A percentile compares a stretch with the other conserved stretches of the same genome.
Evolutionary conservation across 345 rosid genomes (phyloP).

Genomic region (Eucalyptus paniculata): DNA sequence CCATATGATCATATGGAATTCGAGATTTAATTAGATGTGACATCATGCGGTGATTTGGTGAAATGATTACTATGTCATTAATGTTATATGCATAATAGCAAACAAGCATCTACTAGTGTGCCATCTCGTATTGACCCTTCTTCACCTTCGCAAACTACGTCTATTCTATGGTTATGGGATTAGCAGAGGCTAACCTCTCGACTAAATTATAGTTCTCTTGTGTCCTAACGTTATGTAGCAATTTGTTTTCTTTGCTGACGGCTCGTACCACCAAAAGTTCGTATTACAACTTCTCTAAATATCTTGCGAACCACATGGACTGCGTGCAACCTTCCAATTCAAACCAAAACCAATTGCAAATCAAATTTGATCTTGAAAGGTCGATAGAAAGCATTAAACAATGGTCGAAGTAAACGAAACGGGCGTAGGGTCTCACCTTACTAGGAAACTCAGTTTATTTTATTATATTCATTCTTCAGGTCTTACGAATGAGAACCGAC

Average conservation of each 20-base stretch:
- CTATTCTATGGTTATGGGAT: not conserved
- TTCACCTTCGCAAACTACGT: not conserved
- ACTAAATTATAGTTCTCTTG: not conserved
- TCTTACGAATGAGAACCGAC: not conserved
- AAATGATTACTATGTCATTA: too few relatives aligned
- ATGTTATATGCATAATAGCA: too few relatives aligned
- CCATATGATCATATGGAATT: not conserved
- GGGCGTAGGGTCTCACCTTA: not conserved
- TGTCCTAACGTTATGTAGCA: not conserved
- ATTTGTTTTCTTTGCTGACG: not conserved
- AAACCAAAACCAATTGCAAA: not conserved
- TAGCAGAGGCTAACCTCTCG: not conserved
- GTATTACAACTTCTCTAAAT: not conserved
- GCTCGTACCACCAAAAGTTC: not conserved
- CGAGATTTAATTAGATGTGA: not conserved
- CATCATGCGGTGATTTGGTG: not conserved
- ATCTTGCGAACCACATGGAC: not conserved
- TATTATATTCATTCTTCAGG: not conserved
- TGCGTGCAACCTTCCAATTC: not conserved
- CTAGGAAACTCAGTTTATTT: not conserved
- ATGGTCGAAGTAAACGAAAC: not conserved
- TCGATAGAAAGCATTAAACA: not conserved
- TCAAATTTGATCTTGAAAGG: not conserved
- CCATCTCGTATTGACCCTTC: not conserved
- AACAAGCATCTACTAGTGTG: not conserved